Evolutionary conservation across 176 grass and related monocot genomes (phyloP), one percentile per base, ranked within the genome.

Genomic region (Cymbopogon citratus): DNA sequence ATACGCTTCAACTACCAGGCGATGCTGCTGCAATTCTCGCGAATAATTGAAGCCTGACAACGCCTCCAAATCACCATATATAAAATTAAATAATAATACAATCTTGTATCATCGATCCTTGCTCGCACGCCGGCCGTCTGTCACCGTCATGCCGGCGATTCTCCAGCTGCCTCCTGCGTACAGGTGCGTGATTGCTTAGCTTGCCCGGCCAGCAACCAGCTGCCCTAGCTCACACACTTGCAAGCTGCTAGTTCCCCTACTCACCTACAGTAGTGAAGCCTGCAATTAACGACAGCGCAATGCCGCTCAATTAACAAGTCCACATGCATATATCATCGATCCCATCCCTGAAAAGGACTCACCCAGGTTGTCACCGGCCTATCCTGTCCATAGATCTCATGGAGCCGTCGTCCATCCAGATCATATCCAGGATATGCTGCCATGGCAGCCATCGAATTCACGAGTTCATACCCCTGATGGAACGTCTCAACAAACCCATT

Each of bases 101-200:
- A 9, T 5, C 5, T 38, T 89, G 62, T 49, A 31, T 41, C n/a
- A n/a, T n/a, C n/a, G n/a, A 33, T 41, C 69, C 15, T 89, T 76
- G 34, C 7, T 16, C 38, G 38, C n/a, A n/a, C 23, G 23, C 57
- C 51, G 18, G n/a, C n/a, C n/a, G n/a, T n/a, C n/a, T 49, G 87
- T 89, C 87, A 6, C 54, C 7, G 7, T 77, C 78, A 66, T 89
- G 78, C 66, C 40, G 82, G 71, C 51, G 61, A 43, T 85, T 89
- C 45, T 73, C 87, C 73, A 78, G 60, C 73, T 89, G 66, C 25
- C 10, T 2, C 38, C 16, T 7, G 51, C 15, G 23, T 1, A 43
- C 35, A 56, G 8, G 0, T 25, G 7, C 41, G 34, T 80, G 51
- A 75, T 84, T 48, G 63, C 71, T 46, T 11, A 12, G 7, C 65